These are phyloP conservation scores for Trichophyton simii DNA, from an alignment of 2,329 filamentous ascomycete genomes.

Conservation along the genomic window DNA sequence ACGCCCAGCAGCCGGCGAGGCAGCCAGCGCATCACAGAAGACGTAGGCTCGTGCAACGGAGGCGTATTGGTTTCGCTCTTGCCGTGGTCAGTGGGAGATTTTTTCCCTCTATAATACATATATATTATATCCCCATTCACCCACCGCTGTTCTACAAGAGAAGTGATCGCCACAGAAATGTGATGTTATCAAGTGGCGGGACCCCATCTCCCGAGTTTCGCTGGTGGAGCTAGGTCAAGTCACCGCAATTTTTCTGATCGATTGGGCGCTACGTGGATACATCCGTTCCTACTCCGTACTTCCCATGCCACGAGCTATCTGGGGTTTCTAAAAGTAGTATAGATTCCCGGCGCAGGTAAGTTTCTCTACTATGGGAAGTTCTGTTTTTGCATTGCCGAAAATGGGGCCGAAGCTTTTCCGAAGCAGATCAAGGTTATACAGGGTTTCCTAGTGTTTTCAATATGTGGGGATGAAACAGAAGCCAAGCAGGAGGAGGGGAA, in stretches of 20 bases:
- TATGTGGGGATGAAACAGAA: not conserved
- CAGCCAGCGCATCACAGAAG: not conserved
- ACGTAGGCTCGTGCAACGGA: not conserved
- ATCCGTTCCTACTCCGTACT: not conserved
- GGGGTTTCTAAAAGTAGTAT: not conserved
- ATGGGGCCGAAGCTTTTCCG: not conserved
- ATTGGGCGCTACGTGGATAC: not conserved
- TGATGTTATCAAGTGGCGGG: not conserved
- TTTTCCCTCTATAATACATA: too few relatives aligned
- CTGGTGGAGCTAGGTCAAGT: not conserved
- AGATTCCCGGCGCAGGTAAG: not conserved
- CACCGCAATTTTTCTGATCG: too few relatives aligned
- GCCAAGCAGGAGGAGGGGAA: not conserved
- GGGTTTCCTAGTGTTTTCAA: too few relatives aligned
- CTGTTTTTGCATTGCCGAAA: not conserved
- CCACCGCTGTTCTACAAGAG: not conserved
- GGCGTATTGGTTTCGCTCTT: not conserved
- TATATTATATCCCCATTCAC: not conserved
- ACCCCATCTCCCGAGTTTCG: not conserved
- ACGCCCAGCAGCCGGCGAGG: not conserved
- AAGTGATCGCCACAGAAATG: not conserved
- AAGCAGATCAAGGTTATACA: not conserved
- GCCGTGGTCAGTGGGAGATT: too few relatives aligned
- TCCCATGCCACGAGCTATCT: not conserved
- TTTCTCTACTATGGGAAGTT: not conserved